Evolutionary conservation across 2,329 filamentous ascomycete species (phyloP).

Genomic region (Graphilbum sp.): DNA sequence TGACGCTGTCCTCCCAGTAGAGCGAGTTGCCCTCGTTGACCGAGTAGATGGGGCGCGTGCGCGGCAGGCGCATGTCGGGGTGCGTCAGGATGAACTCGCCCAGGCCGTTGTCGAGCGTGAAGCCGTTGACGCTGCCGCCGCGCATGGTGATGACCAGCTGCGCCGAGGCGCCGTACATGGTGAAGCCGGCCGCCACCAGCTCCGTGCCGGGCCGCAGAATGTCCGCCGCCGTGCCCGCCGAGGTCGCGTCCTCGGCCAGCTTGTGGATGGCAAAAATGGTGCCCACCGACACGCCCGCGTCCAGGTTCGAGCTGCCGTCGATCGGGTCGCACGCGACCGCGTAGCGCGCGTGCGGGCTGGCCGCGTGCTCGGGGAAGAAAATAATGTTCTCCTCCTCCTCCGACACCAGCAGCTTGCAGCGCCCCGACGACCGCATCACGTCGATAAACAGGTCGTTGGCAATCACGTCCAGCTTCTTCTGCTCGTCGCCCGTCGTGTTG

Average conservation of each 20-base stretch:
- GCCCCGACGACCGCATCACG: constrained; percentile 83
- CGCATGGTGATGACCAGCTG: constrained; percentile 97
- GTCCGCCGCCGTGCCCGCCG: constrained; percentile 63
- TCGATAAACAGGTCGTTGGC: constrained; percentile 96
- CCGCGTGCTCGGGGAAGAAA: constrained; percentile 44
- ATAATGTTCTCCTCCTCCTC: constrained; percentile 94
- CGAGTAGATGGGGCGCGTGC: constrained; percentile 74
- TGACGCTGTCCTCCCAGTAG: constrained; percentile 85
- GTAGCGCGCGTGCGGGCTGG: constrained; percentile 51
- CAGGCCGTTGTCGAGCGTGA: constrained; percentile 90
- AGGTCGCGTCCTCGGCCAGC: constrained; percentile 57
- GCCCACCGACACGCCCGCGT: constrained; percentile 92
- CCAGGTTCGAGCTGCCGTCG: constrained; percentile 92
- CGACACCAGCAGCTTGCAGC: constrained; percentile 84
- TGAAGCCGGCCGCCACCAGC: constrained; percentile 90
- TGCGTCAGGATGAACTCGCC: constrained; percentile 99
- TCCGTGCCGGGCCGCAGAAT: constrained; percentile 80
- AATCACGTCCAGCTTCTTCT: constrained; percentile 99
- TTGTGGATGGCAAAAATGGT: constrained; percentile 95
- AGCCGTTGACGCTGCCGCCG: constrained; percentile 82
- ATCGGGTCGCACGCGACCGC: constrained; percentile 96
- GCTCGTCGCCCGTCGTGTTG: constrained; percentile 91
- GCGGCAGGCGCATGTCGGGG: constrained; percentile 80
- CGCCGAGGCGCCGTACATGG: constrained; percentile 96
- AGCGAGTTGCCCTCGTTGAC: constrained; percentile 97